Evolutionary conservation across 1,139 yeast species (phyloP), one percentile per base, ranked within the genome.

Genomic region (Debaryomyces fabryi): DNA sequence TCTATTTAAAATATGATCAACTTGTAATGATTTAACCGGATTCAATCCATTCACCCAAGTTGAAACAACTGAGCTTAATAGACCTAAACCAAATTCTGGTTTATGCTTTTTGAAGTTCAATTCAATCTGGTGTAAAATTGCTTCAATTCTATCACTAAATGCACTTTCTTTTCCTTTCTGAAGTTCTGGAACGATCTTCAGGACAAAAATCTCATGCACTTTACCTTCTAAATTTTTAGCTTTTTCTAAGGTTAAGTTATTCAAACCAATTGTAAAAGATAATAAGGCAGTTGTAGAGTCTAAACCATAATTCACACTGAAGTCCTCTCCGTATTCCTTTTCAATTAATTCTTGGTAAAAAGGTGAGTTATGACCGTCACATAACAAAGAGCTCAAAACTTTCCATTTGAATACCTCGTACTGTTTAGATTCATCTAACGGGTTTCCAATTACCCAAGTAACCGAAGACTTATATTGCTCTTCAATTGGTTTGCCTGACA

Each of bases 361-460:
- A 6, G 96, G 93, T 9, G 98, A 87, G 12, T 93, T 86, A 61
- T 92, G 98, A 1, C 99, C 98, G 63, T 90, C 97, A 58, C 88
- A 81, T 34, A 95, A 72, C 50, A 95, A 71, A 15, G 85, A 81
- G 21, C 88, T 82, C 43, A 92, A 72, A 6, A 92, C 72, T 51
- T 85, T 86, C 79, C 93, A 76, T 44, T 88, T 77, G 64, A 92
- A 88, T 0, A 90, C 73, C 46, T 83, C 85, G 59, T 86, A 87
- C 12, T 67, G 72, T 48, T 61, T 65, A 0, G 52, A 37, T 39
- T 79, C 74, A 52, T 88, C 86, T 7, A 78, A 71, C 1, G 97
- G 89, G 33, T 80, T 71, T 4, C 96, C 96, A 53, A 89, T 81
- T 50, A 82, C 74, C 97, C 97, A 93, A 1, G 98, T 89, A 46